phyloP scores from a whole-genome alignment of 2,329 filamentous ascomycete species.

The Ascochyta viciae-villosae region DNA sequence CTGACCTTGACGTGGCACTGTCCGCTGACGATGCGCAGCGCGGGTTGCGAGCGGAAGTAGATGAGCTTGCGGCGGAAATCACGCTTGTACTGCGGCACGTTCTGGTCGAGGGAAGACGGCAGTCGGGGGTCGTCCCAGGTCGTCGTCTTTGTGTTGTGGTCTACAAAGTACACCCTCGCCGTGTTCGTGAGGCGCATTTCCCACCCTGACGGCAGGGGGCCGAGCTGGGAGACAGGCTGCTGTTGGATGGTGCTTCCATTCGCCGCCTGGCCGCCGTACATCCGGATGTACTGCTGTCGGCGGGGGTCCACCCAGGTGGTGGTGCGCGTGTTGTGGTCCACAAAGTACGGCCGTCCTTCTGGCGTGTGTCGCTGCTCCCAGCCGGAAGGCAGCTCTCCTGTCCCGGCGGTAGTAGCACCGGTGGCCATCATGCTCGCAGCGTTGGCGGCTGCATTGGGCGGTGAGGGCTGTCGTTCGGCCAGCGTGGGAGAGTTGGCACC shows the following conservation, averaged over 20 bases:
- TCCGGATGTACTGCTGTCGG: conserved; percentile 96
- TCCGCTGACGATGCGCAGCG: conserved; percentile 90
- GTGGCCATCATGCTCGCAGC: conserved; percentile 90
- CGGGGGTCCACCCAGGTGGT: conserved; percentile 98
- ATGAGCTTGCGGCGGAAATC: conserved; percentile 98
- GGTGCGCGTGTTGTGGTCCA: conserved; percentile 97
- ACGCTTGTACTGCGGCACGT: conserved; percentile 98
- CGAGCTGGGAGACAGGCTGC: conserved; percentile 95
- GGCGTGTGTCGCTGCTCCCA: conserved; percentile 98
- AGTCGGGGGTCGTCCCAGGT: conserved; percentile 98
- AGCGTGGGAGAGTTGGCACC: conserved; percentile 89
- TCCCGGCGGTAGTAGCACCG: conserved; percentile 90
- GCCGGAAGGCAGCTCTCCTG: conserved; percentile 90
- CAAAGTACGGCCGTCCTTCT: conserved; percentile 94
- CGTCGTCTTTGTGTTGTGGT: conserved; percentile 99
- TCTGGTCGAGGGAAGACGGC: conserved; percentile 95
- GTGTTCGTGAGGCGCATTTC: conserved; percentile 99
- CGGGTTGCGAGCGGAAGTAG: conserved; percentile 98
- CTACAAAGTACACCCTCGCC: conserved; percentile 96
- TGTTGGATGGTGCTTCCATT: conserved; percentile 87
- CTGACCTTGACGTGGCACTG: conserved; percentile 99
- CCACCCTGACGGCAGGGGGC: conserved; percentile 95
- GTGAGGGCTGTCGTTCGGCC: conserved; percentile 57
- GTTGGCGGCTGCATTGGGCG: conserved; percentile 51
- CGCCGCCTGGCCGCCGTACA: conserved; percentile 88